Evolutionary conservation across 2,329 filamentous ascomycete species (phyloP), one percentile per base, ranked within the genome.

Genomic region (Aspergillus alliaceus): DNA sequence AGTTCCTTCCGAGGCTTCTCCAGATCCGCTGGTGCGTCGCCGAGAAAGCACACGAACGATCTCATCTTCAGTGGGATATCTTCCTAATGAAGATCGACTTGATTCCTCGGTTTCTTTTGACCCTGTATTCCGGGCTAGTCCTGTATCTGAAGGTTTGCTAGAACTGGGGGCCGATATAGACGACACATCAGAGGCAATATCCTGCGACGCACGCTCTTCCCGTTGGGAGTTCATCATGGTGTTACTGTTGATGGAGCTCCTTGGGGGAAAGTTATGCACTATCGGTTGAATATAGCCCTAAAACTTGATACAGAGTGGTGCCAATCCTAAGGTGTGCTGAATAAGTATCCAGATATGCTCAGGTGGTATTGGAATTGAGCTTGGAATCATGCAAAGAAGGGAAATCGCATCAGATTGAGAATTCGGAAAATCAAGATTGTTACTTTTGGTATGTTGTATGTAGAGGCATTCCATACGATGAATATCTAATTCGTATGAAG

Each of bases 41-140:
- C 61, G 64, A 56, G 69, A 70, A 47, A 69, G 52, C 12, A 66
- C 65, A 18, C 59, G 61, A 2, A 56, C 48, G 7, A 68, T 56
- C 0, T 60, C 55, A 47, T 64, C 53, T 5, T 70, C 58, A 4
- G 57, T 59, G n/a, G 62, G 27, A 2, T 54, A 52, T 29, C 51
- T 35, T 12, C n/a, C 25, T 39, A 52, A 32, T 12, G 40, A 48
- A 18, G 53, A 48, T 22, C 18, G 15, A 14, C 25, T 32, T 54
- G 47, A 42, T 48, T 35, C 8, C 37, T n/a, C n/a, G 20, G 5
- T 14, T 24, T 18, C 32, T 39, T 12, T 39, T 2, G 18, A 11
- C 15, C 18, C 24, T 27, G 24, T 18, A 44, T 27, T 25, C 40
- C 27, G 40, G 24, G 2, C 3, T 27, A 15, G 14, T 6, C 40